Evolutionary conservation across 1,284 basidiomycete genomes (phyloP).

Genomic region (Cryptococcus maquisensis): DNA sequence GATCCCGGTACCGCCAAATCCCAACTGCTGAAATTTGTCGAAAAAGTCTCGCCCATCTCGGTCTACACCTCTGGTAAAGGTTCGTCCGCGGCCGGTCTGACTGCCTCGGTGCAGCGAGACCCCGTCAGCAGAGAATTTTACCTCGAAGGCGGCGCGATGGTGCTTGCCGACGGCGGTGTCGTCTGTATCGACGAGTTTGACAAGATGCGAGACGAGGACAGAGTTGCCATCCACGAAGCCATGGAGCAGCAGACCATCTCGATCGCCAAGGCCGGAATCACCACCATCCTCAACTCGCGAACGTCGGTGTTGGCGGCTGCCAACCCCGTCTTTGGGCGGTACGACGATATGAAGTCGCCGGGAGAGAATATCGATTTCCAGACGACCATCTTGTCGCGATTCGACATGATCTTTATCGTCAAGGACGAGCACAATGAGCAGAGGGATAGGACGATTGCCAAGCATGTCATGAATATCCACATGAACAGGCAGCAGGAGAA

Average conservation of each 20-base stretch:
- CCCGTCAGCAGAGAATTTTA: conserved; percentile 82
- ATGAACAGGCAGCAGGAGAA: conserved; percentile 80
- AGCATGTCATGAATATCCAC: conserved; percentile 98
- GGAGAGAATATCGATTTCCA: conserved; percentile 62
- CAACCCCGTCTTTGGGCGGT: conserved; percentile 97
- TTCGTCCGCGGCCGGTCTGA: conserved; percentile 94
- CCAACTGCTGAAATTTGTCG: conserved; percentile 96
- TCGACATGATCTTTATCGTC: conserved; percentile 99
- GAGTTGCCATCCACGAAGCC: conserved; percentile 98
- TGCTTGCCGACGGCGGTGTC: conserved; percentile 95
- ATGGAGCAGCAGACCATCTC: conserved; percentile 99
- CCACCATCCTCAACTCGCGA: conserved; percentile 92
- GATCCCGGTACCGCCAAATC: conserved; percentile 98
- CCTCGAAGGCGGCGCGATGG: conserved; percentile 99
- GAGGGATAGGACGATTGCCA: conserved; percentile 92
- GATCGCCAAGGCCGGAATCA: conserved; percentile 98
- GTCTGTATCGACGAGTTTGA: conserved; percentile 99
- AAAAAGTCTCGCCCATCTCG: conserved; percentile 95
- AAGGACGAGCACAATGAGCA: conserved; percentile 97
- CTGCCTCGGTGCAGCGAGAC: conserved; percentile 95
- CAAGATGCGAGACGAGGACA: conserved; percentile 99
- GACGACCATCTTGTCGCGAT: conserved; percentile 95
- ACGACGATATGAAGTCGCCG: conserved; percentile 94
- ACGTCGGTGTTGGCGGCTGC: conserved; percentile 96
- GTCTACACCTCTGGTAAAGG: conserved; percentile 99